Evolutionary conservation across 179 eudicot genomes (phyloP), one percentile per base, ranked within the genome.

Genomic region (Spergularia azorica): DNA sequence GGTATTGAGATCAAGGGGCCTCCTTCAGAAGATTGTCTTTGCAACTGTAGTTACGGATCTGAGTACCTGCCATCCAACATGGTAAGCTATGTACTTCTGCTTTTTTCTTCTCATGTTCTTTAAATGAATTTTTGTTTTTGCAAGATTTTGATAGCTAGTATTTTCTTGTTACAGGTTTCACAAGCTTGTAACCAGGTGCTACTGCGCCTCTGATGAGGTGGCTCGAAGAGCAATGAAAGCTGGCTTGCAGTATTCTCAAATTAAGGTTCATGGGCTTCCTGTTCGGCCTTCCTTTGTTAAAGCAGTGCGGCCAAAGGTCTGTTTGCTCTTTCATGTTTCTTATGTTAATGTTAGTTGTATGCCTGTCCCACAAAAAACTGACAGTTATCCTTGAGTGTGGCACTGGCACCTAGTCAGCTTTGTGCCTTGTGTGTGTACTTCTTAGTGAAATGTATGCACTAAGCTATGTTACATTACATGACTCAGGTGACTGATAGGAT

Each of bases 181-280:
- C 89, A 93, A 93, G 85, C 97, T 93, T 76, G 99, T 93, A 79
- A 95, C 97, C 54, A 91, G 99, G 77, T 93, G 98, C 83, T 95
- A 95, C 82, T 91, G 98, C 77, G 98, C 99, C 12, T 91, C 99
- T 7, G 90, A 87, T 77, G 99, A 93, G 83, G 97, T 95, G 51
- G 93, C 94, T 63, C 83, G 86, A 85, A 86, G 99, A 83, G 99
- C 97, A 54, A 59, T 83, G 71, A 90, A 88, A 86, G 97, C 97
- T 77, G 97, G 99, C 43, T 83, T 95, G 76, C 83, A 88, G 72
- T 85, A 84, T 69, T 93, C 98, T 77, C 99, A 95, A 82, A 91
- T 95, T 67, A 90, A 91, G 83, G 92, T 93, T 75, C 93, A 83
- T 87, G 99, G 99, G 72, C 97, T 95, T 79, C 99, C 98, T 70